Base-by-base conservation (phyloP, 2,329 filamentous ascomycete species). In the Clarireedia homoeocarpa region DNA sequence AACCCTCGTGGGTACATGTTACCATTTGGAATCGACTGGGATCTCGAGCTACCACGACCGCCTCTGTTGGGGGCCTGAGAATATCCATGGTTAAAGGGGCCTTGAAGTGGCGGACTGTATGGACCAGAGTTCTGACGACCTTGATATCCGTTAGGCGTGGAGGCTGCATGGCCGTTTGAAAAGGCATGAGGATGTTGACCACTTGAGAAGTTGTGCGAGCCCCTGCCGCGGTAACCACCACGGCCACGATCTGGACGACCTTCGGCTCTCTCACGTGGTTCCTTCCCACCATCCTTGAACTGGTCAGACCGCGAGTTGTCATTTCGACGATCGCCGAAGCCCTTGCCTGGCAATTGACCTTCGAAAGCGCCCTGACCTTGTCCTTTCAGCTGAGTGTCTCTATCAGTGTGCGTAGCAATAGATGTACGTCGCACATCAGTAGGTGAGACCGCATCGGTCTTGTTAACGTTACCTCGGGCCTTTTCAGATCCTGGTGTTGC, bases 1-100 rank as follows among this genome's bases (percentile, higher is more conserved):
- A 44, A 55, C 51, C 70, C 69, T 48, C 72, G 74, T 55, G 71
- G 71, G 66, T 80, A 85, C 60, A 76, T 72, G 30, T 49, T 70
- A 38, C 78, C 77, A 40, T 77, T 76, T 2, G 82, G 79, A 63
- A 85, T 77, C 1, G 83, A 85, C 60, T 85, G 82, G 26, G 84
- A 83, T 54, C 83, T 76, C 58, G 79, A 70, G 48, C 74, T 74
- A 62, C 76, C 74, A 51, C 81, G 75, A 61, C 74, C 74, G 15
- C 42, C 42, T 55, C 76, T 65, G 23, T 65, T 58, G 45, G 71
- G 64, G 20, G 56, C 58, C 60, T 65, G 51, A 60, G 67, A 40
- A 63, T 65, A 63, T 62, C 65, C 66, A 45, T 71, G 64, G 53
- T 53, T 61, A 48, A 67, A 70, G 10, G 62, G 70, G 63, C 64